Evolutionary conservation across 192 early-diverging fungal species (phyloP).

Genomic region (Spizellomyces punctatus): DNA sequence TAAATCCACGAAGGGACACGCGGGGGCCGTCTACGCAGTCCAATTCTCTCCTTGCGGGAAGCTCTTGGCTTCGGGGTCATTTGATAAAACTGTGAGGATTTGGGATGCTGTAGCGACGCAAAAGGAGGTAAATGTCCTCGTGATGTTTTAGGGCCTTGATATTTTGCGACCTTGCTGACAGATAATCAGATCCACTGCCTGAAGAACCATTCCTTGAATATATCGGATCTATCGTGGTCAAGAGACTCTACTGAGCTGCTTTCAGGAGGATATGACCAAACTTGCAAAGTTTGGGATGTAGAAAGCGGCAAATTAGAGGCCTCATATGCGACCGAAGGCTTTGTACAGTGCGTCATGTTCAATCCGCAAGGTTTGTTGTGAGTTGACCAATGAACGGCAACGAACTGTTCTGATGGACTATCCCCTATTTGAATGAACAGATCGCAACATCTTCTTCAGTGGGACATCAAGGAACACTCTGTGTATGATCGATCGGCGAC

Average conservation of each 20-base stretch:
- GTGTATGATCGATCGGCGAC: slow-evolving; percentile 66
- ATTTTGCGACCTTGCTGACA: slow-evolving; percentile 19
- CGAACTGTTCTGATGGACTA: neutral
- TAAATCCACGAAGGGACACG: slow-evolving; percentile 66
- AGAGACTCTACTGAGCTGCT: slow-evolving; percentile 65
- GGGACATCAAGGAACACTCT: slow-evolving; percentile 78
- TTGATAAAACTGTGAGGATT: slow-evolving; percentile 90
- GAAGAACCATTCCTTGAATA: slow-evolving; percentile 74
- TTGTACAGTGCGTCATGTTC: slow-evolving; percentile 84
- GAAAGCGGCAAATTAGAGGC: slow-evolving; percentile 64
- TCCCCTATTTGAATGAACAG: slow-evolving; percentile 33
- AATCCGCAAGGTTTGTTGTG: slow-evolving; percentile 62
- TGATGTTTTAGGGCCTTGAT: neutral
- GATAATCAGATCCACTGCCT: slow-evolving; percentile 59
- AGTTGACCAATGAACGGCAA: neutral
- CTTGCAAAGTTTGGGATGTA: slow-evolving; percentile 80
- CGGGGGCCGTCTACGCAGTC: slow-evolving; percentile 87
- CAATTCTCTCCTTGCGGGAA: slow-evolving; percentile 84
- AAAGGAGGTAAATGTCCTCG: slow-evolving; percentile 59
- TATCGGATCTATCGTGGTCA: slow-evolving; percentile 81
- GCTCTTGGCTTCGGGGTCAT: slow-evolving; percentile 86
- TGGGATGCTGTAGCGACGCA: slow-evolving; percentile 75
- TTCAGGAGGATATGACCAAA: slow-evolving; percentile 80
- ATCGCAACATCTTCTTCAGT: slow-evolving; percentile 73
- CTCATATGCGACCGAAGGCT: slow-evolving; percentile 73